These are phyloP conservation scores for Pseudozyma sp. DNA, from an alignment of 1,284 basidiomycete species.

Conservation along the genomic window DNA sequence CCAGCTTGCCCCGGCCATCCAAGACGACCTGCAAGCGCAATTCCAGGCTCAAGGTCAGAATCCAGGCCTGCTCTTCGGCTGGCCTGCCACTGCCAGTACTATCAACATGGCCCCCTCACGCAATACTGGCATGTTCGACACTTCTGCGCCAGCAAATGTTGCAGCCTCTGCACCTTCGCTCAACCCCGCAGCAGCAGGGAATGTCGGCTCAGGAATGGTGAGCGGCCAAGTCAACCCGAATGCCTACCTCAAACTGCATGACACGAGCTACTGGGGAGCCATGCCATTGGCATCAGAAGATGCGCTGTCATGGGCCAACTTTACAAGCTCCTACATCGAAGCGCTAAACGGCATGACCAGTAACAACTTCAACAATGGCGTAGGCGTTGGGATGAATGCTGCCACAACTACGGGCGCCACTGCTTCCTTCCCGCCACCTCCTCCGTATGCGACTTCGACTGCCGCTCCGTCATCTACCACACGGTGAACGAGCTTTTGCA, in stretches of 20 bases:
- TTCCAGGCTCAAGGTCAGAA: conserved; percentile 39
- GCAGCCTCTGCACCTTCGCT: not conserved
- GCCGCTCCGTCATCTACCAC: not conserved
- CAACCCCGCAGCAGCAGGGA: not conserved
- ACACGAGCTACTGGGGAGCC: conserved; percentile 52
- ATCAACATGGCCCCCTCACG: not conserved
- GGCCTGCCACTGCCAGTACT: conserved; percentile 16
- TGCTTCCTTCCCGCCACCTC: not conserved
- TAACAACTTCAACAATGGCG: not conserved
- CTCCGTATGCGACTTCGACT: not conserved
- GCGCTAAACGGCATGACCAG: conserved; percentile 45
- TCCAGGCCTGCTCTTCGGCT: conserved; percentile 26
- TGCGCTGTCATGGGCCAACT: conserved; percentile 49
- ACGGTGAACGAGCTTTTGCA: no score
- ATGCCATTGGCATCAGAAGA: conserved; percentile 51
- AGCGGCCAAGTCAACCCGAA: conserved; percentile 28
- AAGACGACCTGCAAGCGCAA: conserved; percentile 32
- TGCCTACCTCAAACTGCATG: conserved; percentile 47
- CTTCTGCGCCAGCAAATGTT: not conserved
- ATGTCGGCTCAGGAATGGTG: not conserved
- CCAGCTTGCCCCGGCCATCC: conserved; percentile 20
- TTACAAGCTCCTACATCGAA: conserved; percentile 48
- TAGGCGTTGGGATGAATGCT: not conserved
- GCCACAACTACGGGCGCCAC: not conserved
- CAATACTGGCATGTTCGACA: conserved; percentile 5